These are phyloP conservation scores for Basidioascus undulatus DNA, from an alignment of 768 basidiomycete species.

Conservation along the genomic window DNA sequence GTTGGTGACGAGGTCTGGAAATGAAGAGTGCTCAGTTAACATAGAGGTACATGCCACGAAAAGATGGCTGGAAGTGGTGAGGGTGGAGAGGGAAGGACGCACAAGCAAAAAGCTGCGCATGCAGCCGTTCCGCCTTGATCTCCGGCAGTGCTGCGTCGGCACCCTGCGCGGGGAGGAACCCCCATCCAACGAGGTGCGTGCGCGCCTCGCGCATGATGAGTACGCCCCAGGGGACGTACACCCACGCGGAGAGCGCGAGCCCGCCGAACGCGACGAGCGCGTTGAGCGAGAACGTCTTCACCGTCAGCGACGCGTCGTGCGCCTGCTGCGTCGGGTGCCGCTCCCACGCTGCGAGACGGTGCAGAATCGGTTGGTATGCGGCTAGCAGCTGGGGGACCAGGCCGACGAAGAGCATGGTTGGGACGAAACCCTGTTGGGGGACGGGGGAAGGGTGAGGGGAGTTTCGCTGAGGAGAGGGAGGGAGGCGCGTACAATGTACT, in stretches of 20 bases:
- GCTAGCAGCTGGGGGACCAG: constrained; percentile 58
- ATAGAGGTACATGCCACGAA: background rate
- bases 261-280: constrained; percentile 77
- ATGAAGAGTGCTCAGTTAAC: constrained; percentile 4
- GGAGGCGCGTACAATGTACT: constrained; percentile 41
- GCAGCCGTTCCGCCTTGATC: constrained; percentile 29
- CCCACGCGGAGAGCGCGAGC: constrained; percentile 75
- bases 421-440: constrained; percentile 38
- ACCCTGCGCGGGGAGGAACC: constrained; percentile 11
- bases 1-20: constrained; percentile 38
- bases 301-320: constrained; percentile 52
- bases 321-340: constrained; percentile 37
- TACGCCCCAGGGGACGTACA: constrained; percentile 85
- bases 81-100: too few species aligned
- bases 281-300: constrained; percentile 74
- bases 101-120: constrained; percentile 86
- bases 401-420: constrained; percentile 57
- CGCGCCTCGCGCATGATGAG: constrained; percentile 61
- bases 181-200: too few species aligned
- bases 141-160: too few species aligned
- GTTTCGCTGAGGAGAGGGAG: background rate
- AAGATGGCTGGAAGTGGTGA: constrained; percentile 11
- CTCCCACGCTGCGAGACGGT: constrained; percentile 58
- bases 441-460: background rate
- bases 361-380: constrained; percentile 29